phyloP scores from a whole-genome alignment of 306 rosid genomes.

The Parietaria judaica region DNA sequence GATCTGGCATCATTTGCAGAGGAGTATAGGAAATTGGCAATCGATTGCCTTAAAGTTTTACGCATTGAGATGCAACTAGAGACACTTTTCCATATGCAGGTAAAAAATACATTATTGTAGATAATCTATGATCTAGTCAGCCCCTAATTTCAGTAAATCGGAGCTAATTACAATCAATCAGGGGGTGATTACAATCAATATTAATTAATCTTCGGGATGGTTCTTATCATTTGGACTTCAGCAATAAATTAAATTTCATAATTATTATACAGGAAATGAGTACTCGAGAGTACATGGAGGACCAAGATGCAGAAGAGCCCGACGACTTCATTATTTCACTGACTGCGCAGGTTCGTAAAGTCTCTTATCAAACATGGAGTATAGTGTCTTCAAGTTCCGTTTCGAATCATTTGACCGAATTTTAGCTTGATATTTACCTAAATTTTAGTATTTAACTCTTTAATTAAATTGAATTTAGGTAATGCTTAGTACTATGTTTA shows the following conservation, averaged over 20 bases:
- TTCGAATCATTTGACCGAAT: background rate
- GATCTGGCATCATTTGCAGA: conserved; percentile 78
- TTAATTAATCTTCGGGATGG: too few species aligned
- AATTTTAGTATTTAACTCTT: too few species aligned
- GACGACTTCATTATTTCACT: conserved; percentile 92
- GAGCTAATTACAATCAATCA: too few species aligned
- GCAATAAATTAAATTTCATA: conserved; percentile 5
- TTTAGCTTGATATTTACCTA: too few species aligned
- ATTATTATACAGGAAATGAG: conserved; percentile 74
- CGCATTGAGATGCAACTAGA: conserved; percentile 96
- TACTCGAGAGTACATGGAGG: conserved; percentile 82
- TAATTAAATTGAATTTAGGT: too few species aligned
- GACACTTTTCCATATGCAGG: conserved; percentile 96
- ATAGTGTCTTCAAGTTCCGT: background rate
- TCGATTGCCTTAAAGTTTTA: conserved; percentile 93
- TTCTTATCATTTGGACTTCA: too few species aligned
- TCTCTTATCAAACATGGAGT: background rate
- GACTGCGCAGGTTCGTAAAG: conserved; percentile 67
- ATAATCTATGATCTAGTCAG: too few species aligned
- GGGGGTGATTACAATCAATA: too few species aligned
- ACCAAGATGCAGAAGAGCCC: conserved; percentile 99
- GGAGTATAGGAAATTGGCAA: conserved; percentile 86
- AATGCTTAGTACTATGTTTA: too few species aligned
- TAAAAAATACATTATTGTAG: conserved; percentile 2
- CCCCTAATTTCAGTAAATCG: too few species aligned